phyloP scores from a whole-genome alignment of 2,329 filamentous ascomycete genomes.

The Penicillium palitans region DNA sequence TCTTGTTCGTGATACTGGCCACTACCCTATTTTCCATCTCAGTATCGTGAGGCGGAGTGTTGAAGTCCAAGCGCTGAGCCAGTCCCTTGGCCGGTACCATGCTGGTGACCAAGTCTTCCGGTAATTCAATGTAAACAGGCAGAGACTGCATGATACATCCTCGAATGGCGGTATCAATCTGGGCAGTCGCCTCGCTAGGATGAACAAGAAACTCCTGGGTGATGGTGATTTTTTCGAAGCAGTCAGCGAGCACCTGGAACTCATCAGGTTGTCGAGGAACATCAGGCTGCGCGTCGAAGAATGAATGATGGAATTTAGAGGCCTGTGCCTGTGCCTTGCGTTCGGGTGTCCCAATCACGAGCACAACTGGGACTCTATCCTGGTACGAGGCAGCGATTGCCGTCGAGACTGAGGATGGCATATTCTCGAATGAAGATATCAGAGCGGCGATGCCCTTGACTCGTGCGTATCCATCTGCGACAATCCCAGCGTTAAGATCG shows the following conservation, averaged over 20 bases:
- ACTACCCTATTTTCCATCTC: not conserved
- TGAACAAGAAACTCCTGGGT: not conserved
- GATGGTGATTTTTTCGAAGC: not conserved
- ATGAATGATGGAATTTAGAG: not conserved
- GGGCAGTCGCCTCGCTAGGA: not conserved
- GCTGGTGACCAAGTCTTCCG: not conserved
- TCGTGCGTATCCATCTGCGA: not conserved
- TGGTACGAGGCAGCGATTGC: not conserved
- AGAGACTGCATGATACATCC: not conserved
- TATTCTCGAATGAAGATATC: not conserved
- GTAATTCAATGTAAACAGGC: not conserved
- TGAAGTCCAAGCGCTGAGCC: not conserved
- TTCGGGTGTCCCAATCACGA: not conserved
- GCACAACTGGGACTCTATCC: not conserved
- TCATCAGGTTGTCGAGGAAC: not conserved
- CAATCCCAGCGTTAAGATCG: not conserved
- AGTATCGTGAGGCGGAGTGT: not conserved
- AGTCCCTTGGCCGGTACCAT: not conserved
- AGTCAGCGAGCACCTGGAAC: not conserved
- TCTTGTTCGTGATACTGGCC: not conserved
- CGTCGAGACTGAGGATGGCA: not conserved
- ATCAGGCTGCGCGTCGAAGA: not conserved
- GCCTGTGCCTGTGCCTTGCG: not conserved
- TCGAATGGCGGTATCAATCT: conserved; percentile 1
- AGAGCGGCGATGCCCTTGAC: not conserved